Base-by-base conservation (phyloP, 768 basidiomycete species). In the Erythrobasidium yunnanense region DNA sequence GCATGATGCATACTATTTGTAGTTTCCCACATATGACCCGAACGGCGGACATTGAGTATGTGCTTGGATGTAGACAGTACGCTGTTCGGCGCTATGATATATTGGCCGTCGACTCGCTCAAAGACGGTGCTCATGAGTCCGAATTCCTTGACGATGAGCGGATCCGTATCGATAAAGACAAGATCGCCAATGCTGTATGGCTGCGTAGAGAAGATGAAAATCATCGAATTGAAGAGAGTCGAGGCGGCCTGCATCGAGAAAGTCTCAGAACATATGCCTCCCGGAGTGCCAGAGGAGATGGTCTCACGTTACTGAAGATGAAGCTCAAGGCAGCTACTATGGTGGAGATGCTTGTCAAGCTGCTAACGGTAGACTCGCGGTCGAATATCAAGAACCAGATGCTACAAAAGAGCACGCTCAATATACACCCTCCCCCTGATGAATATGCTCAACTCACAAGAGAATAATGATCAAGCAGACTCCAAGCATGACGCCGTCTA, bases 141-240 rank as follows among this genome's bases (percentile, higher is more conserved):
- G 72, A 87, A 88, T 72, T 89, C 87, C 56, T 82, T 81, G 45
- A 88, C 87, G 50, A 81, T 79, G 20, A 85, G 73, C 8, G 73
- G 73, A 72, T 78, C 81, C 62, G 84, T 83, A 71, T 88, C 87
- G 68, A 89, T 87, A 81, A 88, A 82, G 5, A 88, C 84, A 30
- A 88, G 32, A 38, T 45, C 34, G 56, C 32, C 32, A 42, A 42
- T 42, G n/a, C 11, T n/a, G 38, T 11, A 88, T n/a, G 87, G 85
- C 72, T 88, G 87, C 0, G 87, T 88, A 0, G 85, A 85, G 74
- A 88, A 87, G 66, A 88, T 87, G 78, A 88, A 88, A 71, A 88
- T 85, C 22, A 88, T 81, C 54, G 85, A 87, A 78, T 87, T 85
- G 68, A 88, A 89, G 1, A 88, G 76, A 0, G 83, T 84, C 69